Percentiles rank a stretch among this genome's conserved stretches.
phyloP scores from a whole-genome alignment of 1,139 yeast genomes.

The Diutina scorzettiae region DNA sequence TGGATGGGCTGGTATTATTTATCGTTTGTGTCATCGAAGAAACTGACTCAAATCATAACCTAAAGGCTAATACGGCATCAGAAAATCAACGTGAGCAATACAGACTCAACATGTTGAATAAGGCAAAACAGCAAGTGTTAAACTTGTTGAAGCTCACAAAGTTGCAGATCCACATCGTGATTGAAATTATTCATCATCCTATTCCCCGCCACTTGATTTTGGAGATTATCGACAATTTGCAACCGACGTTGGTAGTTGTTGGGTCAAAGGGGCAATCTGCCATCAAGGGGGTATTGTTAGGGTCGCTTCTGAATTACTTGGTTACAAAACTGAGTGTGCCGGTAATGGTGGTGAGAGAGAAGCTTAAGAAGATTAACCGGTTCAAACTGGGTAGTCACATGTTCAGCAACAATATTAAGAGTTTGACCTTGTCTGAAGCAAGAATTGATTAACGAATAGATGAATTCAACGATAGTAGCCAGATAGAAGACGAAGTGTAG shows the following conservation, averaged over 20 bases:
- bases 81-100: conserved; percentile 37
- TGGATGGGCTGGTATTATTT: conserved; percentile 75
- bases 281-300: conserved; percentile 63
- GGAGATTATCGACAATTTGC: conserved; percentile 71
- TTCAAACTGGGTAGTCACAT: conserved; percentile 27
- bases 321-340: conserved; percentile 76
- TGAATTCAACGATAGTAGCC: no score
- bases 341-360: conserved; percentile 81
- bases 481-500: no score
- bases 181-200: conserved; percentile 74
- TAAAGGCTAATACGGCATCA: conserved; percentile 28
- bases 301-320: conserved; percentile 64
- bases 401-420: conserved; percentile 36
- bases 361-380: conserved; percentile 62
- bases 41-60: conserved; percentile 36
- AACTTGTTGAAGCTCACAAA: conserved; percentile 58
- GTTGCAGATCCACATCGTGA: conserved; percentile 62
- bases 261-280: conserved; percentile 74
- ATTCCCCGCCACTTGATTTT: conserved; percentile 78
- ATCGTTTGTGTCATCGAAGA: conserved; percentile 72
- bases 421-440: conserved; percentile 38
- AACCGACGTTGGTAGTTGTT: conserved; percentile 74
- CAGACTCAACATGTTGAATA: conserved; percentile 46
- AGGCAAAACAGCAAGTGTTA: conserved; percentile 47
- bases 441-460: conserved; percentile 24